Evolutionary conservation across 176 grass and related monocot species (phyloP).

Genomic region (Zoysia japonica): DNA sequence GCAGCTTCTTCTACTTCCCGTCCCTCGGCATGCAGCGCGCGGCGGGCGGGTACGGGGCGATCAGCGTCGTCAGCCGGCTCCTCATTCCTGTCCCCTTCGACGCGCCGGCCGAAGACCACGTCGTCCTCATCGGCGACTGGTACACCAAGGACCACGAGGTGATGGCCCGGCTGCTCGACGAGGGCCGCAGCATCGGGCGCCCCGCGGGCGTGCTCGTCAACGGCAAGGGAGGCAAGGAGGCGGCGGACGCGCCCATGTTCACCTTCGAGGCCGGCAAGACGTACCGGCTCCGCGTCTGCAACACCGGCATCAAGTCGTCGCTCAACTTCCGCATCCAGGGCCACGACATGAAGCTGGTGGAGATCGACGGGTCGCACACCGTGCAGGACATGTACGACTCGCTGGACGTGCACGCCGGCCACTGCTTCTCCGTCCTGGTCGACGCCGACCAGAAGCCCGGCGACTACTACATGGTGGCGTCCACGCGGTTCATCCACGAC

Average conservation of each 20-base stretch:
- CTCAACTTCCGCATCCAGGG: slow-evolving; percentile 88
- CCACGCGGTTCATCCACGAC: slow-evolving; percentile 58
- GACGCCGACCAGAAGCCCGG: slow-evolving; percentile 60
- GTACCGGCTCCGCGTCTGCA: slow-evolving; percentile 71
- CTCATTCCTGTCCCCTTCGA: slow-evolving; percentile 77
- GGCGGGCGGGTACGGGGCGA: slow-evolving; percentile 62
- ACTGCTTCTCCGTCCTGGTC: slow-evolving; percentile 70
- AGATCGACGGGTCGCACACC: slow-evolving; percentile 71
- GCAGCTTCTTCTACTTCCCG: slow-evolving; percentile 92
- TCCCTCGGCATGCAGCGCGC: slow-evolving; percentile 70
- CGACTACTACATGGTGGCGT: slow-evolving; percentile 69
- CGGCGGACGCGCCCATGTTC: slow-evolving; percentile 35
- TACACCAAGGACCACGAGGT: slow-evolving; percentile 59
- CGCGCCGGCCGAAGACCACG: slow-evolving; percentile 52
- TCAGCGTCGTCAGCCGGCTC: slow-evolving; percentile 70
- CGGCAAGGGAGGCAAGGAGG: slow-evolving; percentile 41
- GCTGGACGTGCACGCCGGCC: slow-evolving; percentile 64
- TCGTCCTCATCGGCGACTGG: slow-evolving; percentile 77
- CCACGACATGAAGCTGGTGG: slow-evolving; percentile 66
- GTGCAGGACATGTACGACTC: slow-evolving; percentile 60
- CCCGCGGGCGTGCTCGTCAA: slow-evolving; percentile 61
- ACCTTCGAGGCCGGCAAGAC: slow-evolving; percentile 63
- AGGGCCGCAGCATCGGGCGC: slow-evolving; percentile 47
- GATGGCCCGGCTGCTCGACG: slow-evolving; percentile 31
- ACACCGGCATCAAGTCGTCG: slow-evolving; percentile 62